phyloP scores from a whole-genome alignment of 1,284 basidiomycete species.

The Trametes hirsuta region DNA sequence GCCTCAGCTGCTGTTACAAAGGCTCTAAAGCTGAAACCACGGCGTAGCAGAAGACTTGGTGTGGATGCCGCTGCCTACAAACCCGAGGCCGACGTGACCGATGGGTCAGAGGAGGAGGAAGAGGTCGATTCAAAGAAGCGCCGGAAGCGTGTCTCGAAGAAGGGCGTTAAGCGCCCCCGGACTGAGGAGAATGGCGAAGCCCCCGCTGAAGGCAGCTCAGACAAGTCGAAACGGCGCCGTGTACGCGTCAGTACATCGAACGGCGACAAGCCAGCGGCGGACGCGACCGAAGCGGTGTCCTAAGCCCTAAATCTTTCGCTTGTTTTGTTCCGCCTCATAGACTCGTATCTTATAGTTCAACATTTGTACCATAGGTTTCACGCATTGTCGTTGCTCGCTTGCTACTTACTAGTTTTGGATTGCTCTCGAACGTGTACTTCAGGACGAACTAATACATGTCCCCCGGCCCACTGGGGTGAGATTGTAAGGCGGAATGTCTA shows the following conservation, averaged over 20 bases:
- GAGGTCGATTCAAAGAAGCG: slow-evolving; percentile 27
- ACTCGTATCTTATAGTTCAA: background rate
- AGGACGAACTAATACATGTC: too few relatives aligned
- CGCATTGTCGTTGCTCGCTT: too few relatives aligned
- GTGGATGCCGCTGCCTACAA: slow-evolving; percentile 46
- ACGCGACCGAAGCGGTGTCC: background rate
- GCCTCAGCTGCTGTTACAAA: background rate
- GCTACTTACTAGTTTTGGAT: too few relatives aligned
- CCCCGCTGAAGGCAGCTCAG: background rate
- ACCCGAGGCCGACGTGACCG: slow-evolving; percentile 35
- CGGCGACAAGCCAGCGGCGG: background rate
- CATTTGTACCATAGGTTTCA: background rate
- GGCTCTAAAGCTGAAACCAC: slow-evolving; percentile 4
- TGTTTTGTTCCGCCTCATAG: too few relatives aligned
- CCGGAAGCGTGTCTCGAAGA: slow-evolving; percentile 18
- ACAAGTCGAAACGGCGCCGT: slow-evolving; percentile 19
- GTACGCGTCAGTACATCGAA: slow-evolving; percentile 8
- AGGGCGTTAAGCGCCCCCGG: slow-evolving; percentile 30
- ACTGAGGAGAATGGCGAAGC: slow-evolving; percentile 13
- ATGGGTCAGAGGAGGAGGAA: slow-evolving; percentile 33
- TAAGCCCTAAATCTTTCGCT: background rate
- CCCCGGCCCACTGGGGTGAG: too few relatives aligned
- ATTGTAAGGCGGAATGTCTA: too few relatives aligned
- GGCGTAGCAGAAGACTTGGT: slow-evolving; percentile 37
- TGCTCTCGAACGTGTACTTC: too few relatives aligned